phyloP scores from a whole-genome alignment of 352 stramenopile genomes.

The Phytophthora aleatoria region DNA sequence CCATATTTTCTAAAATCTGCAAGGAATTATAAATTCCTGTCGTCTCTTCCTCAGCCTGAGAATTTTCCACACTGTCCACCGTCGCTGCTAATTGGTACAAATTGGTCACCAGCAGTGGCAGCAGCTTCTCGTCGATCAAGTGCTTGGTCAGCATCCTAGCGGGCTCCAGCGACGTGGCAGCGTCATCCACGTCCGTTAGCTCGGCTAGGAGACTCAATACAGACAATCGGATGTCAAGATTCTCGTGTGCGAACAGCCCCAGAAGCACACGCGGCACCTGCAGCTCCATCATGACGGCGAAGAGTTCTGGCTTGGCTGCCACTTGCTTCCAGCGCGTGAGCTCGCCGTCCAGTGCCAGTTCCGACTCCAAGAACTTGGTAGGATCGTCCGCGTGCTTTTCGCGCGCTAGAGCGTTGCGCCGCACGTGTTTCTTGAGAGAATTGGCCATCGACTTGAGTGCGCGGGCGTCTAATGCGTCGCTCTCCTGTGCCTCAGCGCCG shows the following conservation, averaged over 20 bases:
- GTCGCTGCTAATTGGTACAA: constrained; percentile 44
- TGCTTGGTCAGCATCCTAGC: constrained; percentile 50
- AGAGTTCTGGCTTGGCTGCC: constrained; percentile 65
- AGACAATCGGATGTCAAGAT: constrained; percentile 72
- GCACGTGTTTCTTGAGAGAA: constrained; percentile 71
- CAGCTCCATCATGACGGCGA: constrained; percentile 58
- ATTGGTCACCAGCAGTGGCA: constrained; percentile 54
- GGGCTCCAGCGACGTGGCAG: constrained; percentile 44
- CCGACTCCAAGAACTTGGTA: constrained; percentile 84
- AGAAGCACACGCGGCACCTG: constrained; percentile 71
- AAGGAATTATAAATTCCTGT: constrained; percentile 80
- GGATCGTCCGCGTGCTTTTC: constrained; percentile 82
- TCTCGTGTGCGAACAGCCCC: constrained; percentile 81
- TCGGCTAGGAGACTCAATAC: constrained; percentile 67
- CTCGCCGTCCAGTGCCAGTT: constrained; percentile 70
- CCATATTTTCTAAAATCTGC: constrained; percentile 83
- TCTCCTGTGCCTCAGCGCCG: constrained; percentile 45
- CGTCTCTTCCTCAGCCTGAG: constrained; percentile 64
- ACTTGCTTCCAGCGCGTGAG: constrained; percentile 61
- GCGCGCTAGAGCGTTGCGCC: constrained; percentile 78
- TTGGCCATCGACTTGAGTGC: constrained; percentile 74
- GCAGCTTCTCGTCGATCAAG: constrained; percentile 65
- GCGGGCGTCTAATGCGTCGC: constrained; percentile 67
- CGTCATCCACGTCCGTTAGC: constrained; percentile 75
- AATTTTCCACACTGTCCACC: constrained; percentile 10